These are phyloP conservation scores for Hemileccinum rubropunctum DNA, from an alignment of 768 basidiomycete species.

Conservation along the genomic window DNA sequence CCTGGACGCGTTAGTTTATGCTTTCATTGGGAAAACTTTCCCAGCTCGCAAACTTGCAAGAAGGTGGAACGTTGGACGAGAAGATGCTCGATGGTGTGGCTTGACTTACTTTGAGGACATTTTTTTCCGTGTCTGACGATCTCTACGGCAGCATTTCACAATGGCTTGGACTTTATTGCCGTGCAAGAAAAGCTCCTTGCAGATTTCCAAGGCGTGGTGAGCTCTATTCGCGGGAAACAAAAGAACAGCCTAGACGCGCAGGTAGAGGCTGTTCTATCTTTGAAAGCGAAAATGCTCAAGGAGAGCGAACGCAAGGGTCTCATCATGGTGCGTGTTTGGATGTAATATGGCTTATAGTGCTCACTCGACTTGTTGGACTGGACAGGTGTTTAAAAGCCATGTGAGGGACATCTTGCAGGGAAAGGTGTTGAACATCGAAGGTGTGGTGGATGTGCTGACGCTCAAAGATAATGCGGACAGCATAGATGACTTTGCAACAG, in stretches of 20 bases:
- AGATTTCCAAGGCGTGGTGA: slow-evolving; percentile 54
- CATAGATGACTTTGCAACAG: slow-evolving; percentile 64
- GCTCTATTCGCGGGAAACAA: slow-evolving; percentile 50
- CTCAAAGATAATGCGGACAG: slow-evolving; percentile 72
- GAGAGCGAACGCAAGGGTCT: slow-evolving; percentile 51
- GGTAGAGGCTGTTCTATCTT: slow-evolving; percentile 57
- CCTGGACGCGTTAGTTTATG: slow-evolving; percentile 58
- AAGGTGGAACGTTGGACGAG: slow-evolving; percentile 45
- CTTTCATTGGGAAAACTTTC: slow-evolving; percentile 88
- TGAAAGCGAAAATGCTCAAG: slow-evolving; percentile 45
- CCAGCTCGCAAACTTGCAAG: slow-evolving; percentile 62
- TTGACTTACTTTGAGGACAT: not conserved
- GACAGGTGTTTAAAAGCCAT: slow-evolving; percentile 67
- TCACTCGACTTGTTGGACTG: not conserved
- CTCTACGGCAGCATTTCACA: slow-evolving; percentile 67
- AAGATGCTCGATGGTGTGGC: slow-evolving; percentile 53
- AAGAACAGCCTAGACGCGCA: slow-evolving; percentile 64
- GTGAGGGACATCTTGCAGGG: slow-evolving; percentile 72
- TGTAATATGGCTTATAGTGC: not conserved
- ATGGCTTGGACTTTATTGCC: slow-evolving; percentile 82
- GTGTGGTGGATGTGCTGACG: slow-evolving; percentile 78
- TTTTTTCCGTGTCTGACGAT: slow-evolving; percentile 3
- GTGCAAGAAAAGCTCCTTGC: slow-evolving; percentile 71
- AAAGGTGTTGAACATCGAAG: slow-evolving; percentile 71
- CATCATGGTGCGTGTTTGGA: slow-evolving; percentile 27